Evolutionary conservation across 768 basidiomycete species (phyloP).

Genomic region (Leccinum disarticulatum): DNA sequence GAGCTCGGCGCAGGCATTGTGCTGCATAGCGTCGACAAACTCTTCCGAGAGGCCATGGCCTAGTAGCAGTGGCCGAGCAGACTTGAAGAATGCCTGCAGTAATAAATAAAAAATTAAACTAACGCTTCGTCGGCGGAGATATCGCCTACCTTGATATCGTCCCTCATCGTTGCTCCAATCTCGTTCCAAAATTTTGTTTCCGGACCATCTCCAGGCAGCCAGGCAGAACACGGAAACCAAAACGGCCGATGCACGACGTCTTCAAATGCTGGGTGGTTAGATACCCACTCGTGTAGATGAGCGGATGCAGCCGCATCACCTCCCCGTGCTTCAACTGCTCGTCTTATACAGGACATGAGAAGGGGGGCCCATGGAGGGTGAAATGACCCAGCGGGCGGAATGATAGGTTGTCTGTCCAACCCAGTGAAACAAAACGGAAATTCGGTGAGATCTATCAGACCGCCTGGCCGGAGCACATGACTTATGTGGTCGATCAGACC

Average conservation of each 20-base stretch:
- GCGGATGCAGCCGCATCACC: slow-evolving; percentile 63
- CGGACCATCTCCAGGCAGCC: slow-evolving; percentile 30
- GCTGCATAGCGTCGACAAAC: slow-evolving; percentile 54
- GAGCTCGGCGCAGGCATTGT: slow-evolving; percentile 52
- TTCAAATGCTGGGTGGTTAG: slow-evolving; percentile 55
- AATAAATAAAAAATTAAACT: neutral
- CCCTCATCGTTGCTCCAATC: slow-evolving; percentile 48
- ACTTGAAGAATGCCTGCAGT: slow-evolving; percentile 59
- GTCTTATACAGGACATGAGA: slow-evolving; percentile 56
- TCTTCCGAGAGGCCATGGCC: slow-evolving; percentile 56
- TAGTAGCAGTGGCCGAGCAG: slow-evolving; percentile 67
- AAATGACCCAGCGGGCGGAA: slow-evolving; percentile 42
- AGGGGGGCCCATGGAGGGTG: slow-evolving; percentile 59
- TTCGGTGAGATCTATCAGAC: slow-evolving; percentile 65
- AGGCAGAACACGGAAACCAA: slow-evolving; percentile 64
- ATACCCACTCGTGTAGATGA: slow-evolving; percentile 55
- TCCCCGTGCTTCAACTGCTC: slow-evolving; percentile 55
- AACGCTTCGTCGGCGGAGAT: neutral
- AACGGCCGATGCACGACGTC: slow-evolving; percentile 56
- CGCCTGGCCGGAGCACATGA: slow-evolving; percentile 66
- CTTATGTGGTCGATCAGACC: slow-evolving; percentile 64
- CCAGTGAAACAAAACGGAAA: slow-evolving; percentile 70
- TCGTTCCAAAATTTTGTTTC: slow-evolving; percentile 37
- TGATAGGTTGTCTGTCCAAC: slow-evolving; percentile 42
- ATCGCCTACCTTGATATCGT: slow-evolving; percentile 54